A percentile compares a stretch with the other conserved stretches of the same genome.
Conservation (phyloP, 129 eudicot genomes). For the Escallonia rubra region DNA sequence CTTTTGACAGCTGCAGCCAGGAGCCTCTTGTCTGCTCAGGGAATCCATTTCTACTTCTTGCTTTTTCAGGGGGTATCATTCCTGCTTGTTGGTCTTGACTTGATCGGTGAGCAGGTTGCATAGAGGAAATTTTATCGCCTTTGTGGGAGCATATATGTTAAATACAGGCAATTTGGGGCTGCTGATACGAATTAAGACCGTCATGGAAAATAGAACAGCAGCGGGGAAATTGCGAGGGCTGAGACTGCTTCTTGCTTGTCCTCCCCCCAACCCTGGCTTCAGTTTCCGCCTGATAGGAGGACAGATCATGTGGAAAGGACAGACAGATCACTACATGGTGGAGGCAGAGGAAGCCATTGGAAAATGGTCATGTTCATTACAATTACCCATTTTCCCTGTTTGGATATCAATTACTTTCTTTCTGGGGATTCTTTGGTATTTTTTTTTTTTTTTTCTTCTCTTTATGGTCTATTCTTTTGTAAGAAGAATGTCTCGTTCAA, state of each 20-base stretch:
- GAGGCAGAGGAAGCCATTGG: conserved; percentile 2
- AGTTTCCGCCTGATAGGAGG: no score
- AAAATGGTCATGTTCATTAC: conserved; percentile 16
- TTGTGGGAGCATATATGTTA: conserved; percentile 14
- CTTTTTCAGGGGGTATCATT: conserved; percentile 88
- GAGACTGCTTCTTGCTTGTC: conserved; percentile 1
- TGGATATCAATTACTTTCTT: background rate
- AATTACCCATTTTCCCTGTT: conserved; percentile 2
- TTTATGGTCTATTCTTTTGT: conserved; percentile 56
- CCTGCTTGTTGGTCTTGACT: conserved; percentile 88
- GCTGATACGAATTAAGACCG: background rate
- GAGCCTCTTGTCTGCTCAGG: conserved; percentile 89
- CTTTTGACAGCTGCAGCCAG: conserved; percentile 78
- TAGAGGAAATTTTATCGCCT: conserved; percentile 6
- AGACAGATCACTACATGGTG: no score
- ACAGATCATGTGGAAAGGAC: no score
- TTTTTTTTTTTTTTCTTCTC: background rate
- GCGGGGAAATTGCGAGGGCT: no score
- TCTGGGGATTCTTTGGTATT: conserved; percentile 1
- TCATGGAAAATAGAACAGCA: no score
- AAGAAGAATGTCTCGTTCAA: conserved; percentile 40
- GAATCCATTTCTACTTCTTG: conserved; percentile 92
- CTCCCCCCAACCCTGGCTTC: background rate
- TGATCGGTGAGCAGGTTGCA: conserved; percentile 89
- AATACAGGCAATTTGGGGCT: background rate